Percentiles rank a stretch among this genome's conserved stretches.
phyloP scores from a whole-genome alignment of 2,329 filamentous ascomycete genomes.

The Diplodia scrobiculata region DNA sequence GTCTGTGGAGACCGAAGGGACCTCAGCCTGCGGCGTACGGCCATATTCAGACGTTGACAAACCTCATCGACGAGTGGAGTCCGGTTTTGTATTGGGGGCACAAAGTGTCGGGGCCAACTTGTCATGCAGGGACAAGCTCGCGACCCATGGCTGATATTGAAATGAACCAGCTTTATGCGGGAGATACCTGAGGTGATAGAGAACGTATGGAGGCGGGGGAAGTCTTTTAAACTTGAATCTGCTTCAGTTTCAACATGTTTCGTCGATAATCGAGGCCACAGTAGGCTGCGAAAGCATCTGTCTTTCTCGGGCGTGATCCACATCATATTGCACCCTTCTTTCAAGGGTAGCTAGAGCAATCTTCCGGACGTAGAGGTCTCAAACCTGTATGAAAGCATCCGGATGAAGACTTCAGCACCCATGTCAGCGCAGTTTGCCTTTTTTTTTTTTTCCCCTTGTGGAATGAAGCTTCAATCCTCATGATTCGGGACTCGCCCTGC shows the following conservation, averaged over 20 bases:
- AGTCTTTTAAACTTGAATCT: not conserved
- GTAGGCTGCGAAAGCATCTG: not conserved
- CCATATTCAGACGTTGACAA: not conserved
- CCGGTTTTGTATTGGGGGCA: slow-evolving; percentile 1
- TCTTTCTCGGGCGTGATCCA: not conserved
- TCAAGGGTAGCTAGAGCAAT: not conserved
- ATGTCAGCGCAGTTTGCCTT: not conserved
- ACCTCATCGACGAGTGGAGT: not conserved
- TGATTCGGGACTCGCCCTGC: not conserved
- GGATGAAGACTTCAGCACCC: not conserved
- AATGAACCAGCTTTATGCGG: not conserved
- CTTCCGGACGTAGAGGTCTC: not conserved
- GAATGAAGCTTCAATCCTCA: too few species aligned
- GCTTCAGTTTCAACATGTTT: not conserved
- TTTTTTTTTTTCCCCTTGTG: too few species aligned
- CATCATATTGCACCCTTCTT: not conserved
- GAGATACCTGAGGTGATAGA: not conserved
- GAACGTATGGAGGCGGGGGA: not conserved
- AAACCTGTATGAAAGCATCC: not conserved
- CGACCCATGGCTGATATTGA: not conserved
- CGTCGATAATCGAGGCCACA: not conserved
- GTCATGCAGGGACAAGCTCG: slow-evolving; percentile 1
- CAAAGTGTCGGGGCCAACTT: not conserved
- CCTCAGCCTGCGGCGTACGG: not conserved
- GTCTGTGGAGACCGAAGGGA: not conserved